Conservation (phyloP, 192 early-diverging fungal genomes). For the Jimgerdemannia lactiflua region DNA sequence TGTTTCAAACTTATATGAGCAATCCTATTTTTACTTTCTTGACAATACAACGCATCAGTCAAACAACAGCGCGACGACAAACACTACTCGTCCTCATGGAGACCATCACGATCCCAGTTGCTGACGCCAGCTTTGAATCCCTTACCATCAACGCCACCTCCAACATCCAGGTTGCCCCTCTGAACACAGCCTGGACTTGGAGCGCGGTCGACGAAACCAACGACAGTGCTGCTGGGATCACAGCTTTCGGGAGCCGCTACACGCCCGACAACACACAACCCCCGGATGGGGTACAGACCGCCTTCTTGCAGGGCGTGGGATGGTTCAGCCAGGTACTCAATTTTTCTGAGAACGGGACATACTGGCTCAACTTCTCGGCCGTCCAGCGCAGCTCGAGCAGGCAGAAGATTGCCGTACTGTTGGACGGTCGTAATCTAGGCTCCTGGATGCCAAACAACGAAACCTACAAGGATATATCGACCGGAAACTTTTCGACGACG, state of each 20-base stretch:
- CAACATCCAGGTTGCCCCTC: background rate
- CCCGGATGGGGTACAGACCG: background rate
- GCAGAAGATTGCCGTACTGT: background rate
- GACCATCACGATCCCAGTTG: background rate
- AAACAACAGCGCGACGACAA: too few species aligned
- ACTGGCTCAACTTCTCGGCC: background rate
- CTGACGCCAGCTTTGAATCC: background rate
- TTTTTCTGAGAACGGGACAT: background rate
- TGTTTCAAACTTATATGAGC: too few species aligned
- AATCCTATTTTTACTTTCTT: too few species aligned
- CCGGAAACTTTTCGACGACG: background rate
- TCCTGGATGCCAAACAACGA: background rate
- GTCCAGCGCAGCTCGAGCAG: background rate
- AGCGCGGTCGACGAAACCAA: background rate
- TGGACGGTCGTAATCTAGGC: background rate
- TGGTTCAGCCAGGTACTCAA: background rate
- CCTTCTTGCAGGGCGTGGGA: background rate
- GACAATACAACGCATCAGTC: too few species aligned
- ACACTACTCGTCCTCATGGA: background rate
- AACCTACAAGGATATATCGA: background rate
- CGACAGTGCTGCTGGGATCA: background rate
- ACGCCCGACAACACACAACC: background rate
- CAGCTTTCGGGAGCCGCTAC: background rate
- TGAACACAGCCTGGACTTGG: background rate
- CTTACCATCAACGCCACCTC: background rate